phyloP scores from a whole-genome alignment of 495 filamentous ascomycete genomes.

The Amniculicola lignicola region DNA sequence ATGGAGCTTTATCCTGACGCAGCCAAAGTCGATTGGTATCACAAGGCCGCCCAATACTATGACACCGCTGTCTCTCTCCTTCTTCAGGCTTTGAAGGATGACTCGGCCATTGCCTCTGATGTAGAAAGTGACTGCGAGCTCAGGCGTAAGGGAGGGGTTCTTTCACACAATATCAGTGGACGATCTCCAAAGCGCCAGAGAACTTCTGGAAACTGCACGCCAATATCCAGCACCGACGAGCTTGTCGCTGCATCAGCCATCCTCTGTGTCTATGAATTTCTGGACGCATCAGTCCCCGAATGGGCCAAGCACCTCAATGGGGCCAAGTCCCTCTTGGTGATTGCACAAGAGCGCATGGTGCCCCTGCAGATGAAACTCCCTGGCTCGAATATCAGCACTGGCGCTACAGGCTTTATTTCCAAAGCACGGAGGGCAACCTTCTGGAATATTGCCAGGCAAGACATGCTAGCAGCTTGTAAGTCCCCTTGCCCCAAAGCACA shows the following conservation, averaged over 20 bases:
- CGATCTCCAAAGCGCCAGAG: constrained; percentile 38
- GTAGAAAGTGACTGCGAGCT: constrained; percentile 41
- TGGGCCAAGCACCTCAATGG: constrained; percentile 65
- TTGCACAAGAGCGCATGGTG: constrained; percentile 64
- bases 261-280: constrained; percentile 62
- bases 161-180: neutral
- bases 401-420: constrained; percentile 43
- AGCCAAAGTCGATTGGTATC: constrained; percentile 52
- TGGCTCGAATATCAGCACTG: constrained; percentile 24
- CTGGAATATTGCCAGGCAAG: constrained; percentile 65
- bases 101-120: constrained; percentile 25
- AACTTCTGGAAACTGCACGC: constrained; percentile 44
- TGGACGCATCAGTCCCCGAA: constrained; percentile 58
- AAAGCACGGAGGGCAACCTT: constrained; percentile 59
- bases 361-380: constrained; percentile 49
- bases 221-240: constrained; percentile 55
- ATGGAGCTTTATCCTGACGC: constrained; percentile 54
- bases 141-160: constrained; percentile 18
- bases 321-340: constrained; percentile 60
- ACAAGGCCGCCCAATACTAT: constrained; percentile 60
- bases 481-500: constrained; percentile 4
- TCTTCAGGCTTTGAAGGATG: constrained; percentile 55
- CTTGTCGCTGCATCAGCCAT: constrained; percentile 61
- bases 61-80: constrained; percentile 61
- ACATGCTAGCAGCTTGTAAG: constrained; percentile 63